These are phyloP conservation scores for Dipteronia dyeriana DNA, from an alignment of 345 rosid species.

Conservation along the genomic window DNA sequence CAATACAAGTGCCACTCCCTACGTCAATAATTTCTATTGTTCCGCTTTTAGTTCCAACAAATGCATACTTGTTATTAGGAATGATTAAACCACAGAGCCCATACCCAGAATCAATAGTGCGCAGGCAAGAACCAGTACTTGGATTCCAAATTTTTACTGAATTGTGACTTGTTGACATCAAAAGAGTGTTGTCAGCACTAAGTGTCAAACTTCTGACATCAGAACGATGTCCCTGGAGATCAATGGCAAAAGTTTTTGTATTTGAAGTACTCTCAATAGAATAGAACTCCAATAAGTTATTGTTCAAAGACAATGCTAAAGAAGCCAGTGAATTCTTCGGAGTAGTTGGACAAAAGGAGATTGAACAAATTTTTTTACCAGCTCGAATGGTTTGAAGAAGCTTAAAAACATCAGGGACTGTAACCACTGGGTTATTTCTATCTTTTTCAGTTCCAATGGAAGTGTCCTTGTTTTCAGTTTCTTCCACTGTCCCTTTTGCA, in stretches of 20 bases:
- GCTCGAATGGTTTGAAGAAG: conserved; percentile 76
- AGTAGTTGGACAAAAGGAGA: conserved; percentile 68
- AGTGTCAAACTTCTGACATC: conserved; percentile 91
- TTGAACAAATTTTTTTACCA: conserved; percentile 77
- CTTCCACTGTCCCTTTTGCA: conserved; percentile 45
- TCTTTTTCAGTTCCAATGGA: conserved; percentile 36
- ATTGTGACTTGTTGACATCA: conserved; percentile 96
- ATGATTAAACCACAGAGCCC: conserved; percentile 89
- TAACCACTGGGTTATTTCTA: conserved; percentile 32
- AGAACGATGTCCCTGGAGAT: conserved; percentile 92
- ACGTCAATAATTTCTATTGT: conserved; percentile 78
- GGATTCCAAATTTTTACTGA: conserved; percentile 96
- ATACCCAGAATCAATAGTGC: conserved; percentile 87
- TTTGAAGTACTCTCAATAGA: conserved; percentile 55
- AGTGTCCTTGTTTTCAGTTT: conserved; percentile 41
- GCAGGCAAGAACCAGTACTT: conserved; percentile 89
- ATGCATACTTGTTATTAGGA: conserved; percentile 78
- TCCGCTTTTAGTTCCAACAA: conserved; percentile 95
- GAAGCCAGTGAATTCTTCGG: conserved; percentile 66
- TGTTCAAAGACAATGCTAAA: conserved; percentile 85
- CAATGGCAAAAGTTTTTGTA: conserved; percentile 65
- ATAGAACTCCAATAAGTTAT: conserved; percentile 79
- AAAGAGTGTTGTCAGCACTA: conserved; percentile 78
- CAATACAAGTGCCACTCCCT: conserved; percentile 76
- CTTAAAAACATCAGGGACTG: conserved; percentile 79